Evolutionary conservation across 129 eudicot species (phyloP).

Genomic region (Smallanthus sonchifolius): DNA sequence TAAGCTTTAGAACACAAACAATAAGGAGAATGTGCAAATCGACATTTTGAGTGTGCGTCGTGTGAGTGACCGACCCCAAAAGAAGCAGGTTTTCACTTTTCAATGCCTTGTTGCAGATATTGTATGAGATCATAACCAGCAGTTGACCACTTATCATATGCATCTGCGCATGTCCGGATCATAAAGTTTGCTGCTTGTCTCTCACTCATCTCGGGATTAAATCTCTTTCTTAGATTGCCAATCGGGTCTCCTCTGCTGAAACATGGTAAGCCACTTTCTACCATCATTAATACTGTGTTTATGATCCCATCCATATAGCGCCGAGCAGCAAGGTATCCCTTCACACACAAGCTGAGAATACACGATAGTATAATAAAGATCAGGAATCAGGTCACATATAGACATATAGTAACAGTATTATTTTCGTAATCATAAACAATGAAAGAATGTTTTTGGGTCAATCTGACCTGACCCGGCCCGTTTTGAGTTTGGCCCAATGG

Average conservation of each 20-base stretch:
- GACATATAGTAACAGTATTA: neutral
- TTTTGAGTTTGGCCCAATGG: neutral
- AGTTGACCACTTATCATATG: slow-evolving; percentile 96
- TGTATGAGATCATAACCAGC: slow-evolving; percentile 98
- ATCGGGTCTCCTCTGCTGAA: slow-evolving; percentile 97
- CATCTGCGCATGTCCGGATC: slow-evolving; percentile 88
- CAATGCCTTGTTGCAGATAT: slow-evolving; percentile 95
- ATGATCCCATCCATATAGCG: slow-evolving; percentile 90
- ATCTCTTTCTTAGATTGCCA: slow-evolving; percentile 90
- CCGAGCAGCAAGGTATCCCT: slow-evolving; percentile 98
- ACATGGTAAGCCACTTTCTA: slow-evolving; percentile 97
- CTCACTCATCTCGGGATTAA: slow-evolving; percentile 97
- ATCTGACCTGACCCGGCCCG: neutral
- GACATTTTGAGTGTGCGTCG: neutral
- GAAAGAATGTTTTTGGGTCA: neutral
- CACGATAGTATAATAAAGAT: neutral
- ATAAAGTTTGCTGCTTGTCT: slow-evolving; percentile 95
- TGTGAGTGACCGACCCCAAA: neutral
- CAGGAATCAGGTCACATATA: neutral
- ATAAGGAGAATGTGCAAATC: neutral
- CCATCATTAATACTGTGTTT: slow-evolving; percentile 78
- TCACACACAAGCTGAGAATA: slow-evolving; percentile 76
- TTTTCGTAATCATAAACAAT: neutral
- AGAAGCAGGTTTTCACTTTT: slow-evolving; percentile 46
- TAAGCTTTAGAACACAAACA: slow-evolving; percentile 8